Base-by-base conservation (phyloP, 768 basidiomycete species). In the Auricularia auricula-judae region DNA sequence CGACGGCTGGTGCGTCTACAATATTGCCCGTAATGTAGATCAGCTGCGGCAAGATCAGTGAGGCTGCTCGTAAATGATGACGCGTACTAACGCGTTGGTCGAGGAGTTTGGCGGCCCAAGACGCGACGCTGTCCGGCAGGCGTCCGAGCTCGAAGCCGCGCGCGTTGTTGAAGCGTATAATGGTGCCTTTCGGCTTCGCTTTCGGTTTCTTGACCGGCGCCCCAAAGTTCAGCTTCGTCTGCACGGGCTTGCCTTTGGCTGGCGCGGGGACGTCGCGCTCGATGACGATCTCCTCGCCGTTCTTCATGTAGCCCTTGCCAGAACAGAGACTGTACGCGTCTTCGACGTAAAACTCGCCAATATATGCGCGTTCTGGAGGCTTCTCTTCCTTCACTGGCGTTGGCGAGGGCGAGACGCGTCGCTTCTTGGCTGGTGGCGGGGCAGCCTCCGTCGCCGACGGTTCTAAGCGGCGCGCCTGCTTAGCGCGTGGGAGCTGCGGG, bases 251-350 rank as follows among this genome's bases (percentile, higher is more conserved):
- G 23, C 71, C 72, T 64, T 73, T 72, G 8, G 62, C 66, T 29
- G 65, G 54, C n/a, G 62, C 66, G n/a, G 63, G 33, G 43, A 71
- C 74, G 56, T 90, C 86, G 54, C 87, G 80, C 68, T 83, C 81
- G 10, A 90, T 76, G 59, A 71, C 69, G 29, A 91, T 74, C 29
- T 78, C 71, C n/a, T 91, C 89, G n/a, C 83, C 82, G 23, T 75
- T 66, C 66, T 84, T 84, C 43, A 89, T 77, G 66, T 90, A 89
- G 3, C 86, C 86, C 68, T 80, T 84, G 1, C 89, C 89, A 61
- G 82, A 86, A 14, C 82, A 86, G 47, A 86, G 91, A 67, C 87
- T 89, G 88, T 88, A 91, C 10, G 88, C 89, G 69, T 88, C 86
- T 23, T 81, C 80, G 29, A 90, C 80, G 10, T 90, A 66, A 61